Percentiles rank a stretch among this genome's conserved stretches.
These are phyloP conservation scores for Phytophthora sp. DNA, from an alignment of 352 stramenopile genomes.

Conservation along the genomic window DNA sequence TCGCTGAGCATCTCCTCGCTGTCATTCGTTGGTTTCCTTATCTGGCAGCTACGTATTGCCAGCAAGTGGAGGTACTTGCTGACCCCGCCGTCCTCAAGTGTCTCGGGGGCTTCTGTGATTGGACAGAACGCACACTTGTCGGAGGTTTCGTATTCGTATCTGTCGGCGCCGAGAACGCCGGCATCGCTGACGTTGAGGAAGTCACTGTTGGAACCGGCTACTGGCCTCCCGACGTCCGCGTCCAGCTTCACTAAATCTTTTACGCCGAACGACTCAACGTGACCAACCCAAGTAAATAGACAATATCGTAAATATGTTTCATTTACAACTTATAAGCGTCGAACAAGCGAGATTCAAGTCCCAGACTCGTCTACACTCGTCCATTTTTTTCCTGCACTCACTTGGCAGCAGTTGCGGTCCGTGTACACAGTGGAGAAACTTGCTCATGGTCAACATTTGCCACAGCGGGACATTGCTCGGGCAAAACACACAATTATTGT, in stretches of 20 bases:
- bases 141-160: constrained; percentile 25
- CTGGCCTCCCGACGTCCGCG: background rate
- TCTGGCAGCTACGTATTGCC: constrained; percentile 75
- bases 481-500: constrained; percentile 12
- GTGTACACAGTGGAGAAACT: background rate
- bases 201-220: constrained; percentile 5
- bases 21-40: constrained; percentile 51
- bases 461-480: constrained; percentile 1
- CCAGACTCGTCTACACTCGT: too few relatives aligned
- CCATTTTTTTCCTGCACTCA: too few relatives aligned
- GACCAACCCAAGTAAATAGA: constrained; percentile 4
- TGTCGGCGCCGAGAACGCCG: constrained; percentile 27
- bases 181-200: constrained; percentile 40
- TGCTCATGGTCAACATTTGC: background rate
- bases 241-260: constrained; percentile 21
- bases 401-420: background rate
- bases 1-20: constrained; percentile 54
- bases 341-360: too few relatives aligned
- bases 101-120: constrained; percentile 8
- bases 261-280: constrained; percentile 4
- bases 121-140: constrained; percentile 9
- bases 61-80: constrained; percentile 82
- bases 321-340: constrained; percentile 16
- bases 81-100: constrained; percentile 39
- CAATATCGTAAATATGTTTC: constrained; percentile 23